Conservation (phyloP, 106 monocot genomes). For the Alisma plantagoaquatica region DNA sequence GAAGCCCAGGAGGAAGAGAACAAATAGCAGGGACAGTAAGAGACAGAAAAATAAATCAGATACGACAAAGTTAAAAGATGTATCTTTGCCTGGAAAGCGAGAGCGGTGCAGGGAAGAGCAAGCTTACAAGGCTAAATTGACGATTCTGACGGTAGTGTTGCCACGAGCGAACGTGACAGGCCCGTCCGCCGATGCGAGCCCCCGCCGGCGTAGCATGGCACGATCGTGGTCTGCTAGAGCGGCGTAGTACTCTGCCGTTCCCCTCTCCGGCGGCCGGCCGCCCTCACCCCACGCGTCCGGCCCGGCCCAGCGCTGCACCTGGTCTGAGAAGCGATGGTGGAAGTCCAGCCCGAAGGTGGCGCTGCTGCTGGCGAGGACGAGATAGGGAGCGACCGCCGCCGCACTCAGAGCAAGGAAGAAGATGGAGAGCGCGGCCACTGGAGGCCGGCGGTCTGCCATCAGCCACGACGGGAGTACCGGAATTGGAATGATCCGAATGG, state of each 20-base stretch:
- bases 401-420: background rate
- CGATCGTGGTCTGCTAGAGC: background rate
- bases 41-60: no score
- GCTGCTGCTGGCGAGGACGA: background rate
- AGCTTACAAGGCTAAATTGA: slow-evolving; percentile 44
- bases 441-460: no score
- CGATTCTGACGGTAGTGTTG: slow-evolving; percentile 29
- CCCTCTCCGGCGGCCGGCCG: background rate
- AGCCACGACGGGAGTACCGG: no score
- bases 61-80: no score
- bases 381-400: background rate
- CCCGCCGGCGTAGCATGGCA: background rate
- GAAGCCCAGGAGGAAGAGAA: no score
- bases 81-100: no score
- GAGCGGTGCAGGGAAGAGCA: no score
- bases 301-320: background rate
- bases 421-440: no score
- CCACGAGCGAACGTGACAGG: slow-evolving; percentile 30
- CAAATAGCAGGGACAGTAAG: no score
- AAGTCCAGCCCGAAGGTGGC: background rate
- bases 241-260: background rate
- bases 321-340: background rate
- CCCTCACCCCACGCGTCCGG: background rate
- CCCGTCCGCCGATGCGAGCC: background rate
- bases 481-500: no score